Base-by-base conservation (phyloP, 306 rosid species). In the Ceratonia siliqua region DNA sequence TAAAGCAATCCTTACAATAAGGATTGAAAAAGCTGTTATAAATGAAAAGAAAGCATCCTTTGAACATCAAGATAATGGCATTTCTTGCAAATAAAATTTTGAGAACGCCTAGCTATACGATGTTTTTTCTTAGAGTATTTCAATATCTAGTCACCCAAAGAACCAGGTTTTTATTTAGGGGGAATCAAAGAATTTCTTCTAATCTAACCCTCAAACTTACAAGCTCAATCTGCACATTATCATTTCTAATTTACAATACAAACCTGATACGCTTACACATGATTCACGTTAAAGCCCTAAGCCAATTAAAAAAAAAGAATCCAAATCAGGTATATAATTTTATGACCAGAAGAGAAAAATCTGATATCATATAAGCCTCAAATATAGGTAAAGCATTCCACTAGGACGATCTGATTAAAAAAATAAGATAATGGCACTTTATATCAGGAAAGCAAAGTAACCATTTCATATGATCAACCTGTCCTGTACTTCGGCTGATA, bases 401-500 rank as follows among this genome's bases (percentile, higher is more conserved):
- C 52, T 8, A 43, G 35, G 57, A 57, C 62, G 36, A 74, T 55
- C 42, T 35, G 62, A 33, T 39, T 14, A 17, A 17, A 50, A 54
- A 69, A 42, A 73, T 25, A 75, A 57, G 42, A 62, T 50, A 50
- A 59, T 5, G 84, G 87, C 82, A 83, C 78, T 83, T 81, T 82
- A 86, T 71, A 61, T 64, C 74, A 75, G 45, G 66, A 77, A 73
- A 38, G 70, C 0, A 2, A 55, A 53, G 6, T 8, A 73, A 22
- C n/a, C 24, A 49, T 65, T 68, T 61, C 33, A 53, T 28, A 72
- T 45, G 17, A 71, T 81, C 39, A 53, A 95, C 99, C 93, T 95
- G 98, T 72, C 97, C 99, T 59, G 98, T 92, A 78, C 11, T 90
- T 81, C 96, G 90, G 87, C 96, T 89, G 70, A 95, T 86, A 68